Evolutionary conservation across 225 moss, liverwort and hornwort species (phyloP).

Genomic region (Asterella californica): DNA sequence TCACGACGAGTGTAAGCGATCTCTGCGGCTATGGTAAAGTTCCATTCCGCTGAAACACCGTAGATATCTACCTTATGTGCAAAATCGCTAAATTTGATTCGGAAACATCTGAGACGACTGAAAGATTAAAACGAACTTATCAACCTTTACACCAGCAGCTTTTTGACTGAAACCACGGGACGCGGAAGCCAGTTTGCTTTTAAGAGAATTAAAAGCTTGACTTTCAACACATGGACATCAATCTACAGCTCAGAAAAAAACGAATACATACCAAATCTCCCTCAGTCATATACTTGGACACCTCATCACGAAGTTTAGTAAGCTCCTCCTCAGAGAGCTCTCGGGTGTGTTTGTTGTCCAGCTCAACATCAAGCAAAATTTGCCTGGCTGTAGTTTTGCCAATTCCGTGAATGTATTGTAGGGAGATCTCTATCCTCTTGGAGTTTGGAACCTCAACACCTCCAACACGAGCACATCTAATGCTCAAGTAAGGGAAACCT

Average conservation of each 20-base stretch:
- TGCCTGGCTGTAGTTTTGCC: conserved; percentile 71
- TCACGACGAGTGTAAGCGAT: not conserved
- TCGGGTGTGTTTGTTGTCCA: conserved; percentile 78
- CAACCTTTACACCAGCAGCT: not conserved
- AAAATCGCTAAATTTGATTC: not conserved
- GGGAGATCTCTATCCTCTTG: conserved; percentile 74
- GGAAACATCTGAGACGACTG: not conserved
- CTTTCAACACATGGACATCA: not conserved
- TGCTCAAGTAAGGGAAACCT: conserved; percentile 40
- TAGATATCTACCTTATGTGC: not conserved
- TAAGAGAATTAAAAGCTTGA: no score
- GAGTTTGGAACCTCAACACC: conserved; percentile 82
- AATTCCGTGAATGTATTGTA: conserved; percentile 82
- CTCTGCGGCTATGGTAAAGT: not conserved
- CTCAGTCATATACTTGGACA: conserved; percentile 81
- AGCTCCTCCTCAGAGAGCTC: conserved; percentile 81
- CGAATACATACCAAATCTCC: conserved; percentile 61
- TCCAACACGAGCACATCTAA: conserved; percentile 85
- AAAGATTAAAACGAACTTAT: not conserved
- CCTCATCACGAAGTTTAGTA: conserved; percentile 76
- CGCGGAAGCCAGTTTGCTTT: not conserved
- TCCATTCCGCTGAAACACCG: not conserved
- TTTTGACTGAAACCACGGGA: not conserved
- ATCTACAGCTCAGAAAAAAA: not conserved
- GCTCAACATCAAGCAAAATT: conserved; percentile 70